These are phyloP conservation scores for Citrus australasica DNA, from an alignment of 345 rosid genomes.

Conservation along the genomic window DNA sequence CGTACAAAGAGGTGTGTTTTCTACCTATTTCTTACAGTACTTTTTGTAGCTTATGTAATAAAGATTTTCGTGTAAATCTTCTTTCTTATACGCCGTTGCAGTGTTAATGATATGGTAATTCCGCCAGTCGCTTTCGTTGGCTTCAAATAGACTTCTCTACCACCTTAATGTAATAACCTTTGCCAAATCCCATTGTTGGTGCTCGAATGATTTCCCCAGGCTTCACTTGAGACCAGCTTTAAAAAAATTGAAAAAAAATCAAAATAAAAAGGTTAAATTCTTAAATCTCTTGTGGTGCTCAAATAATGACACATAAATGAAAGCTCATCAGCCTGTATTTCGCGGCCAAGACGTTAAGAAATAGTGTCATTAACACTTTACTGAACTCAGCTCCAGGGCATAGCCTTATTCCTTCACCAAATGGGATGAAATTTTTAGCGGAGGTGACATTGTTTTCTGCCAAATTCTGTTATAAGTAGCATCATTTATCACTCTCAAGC, in stretches of 20 bases:
- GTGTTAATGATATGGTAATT: neutral
- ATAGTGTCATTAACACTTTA: constrained; percentile 16
- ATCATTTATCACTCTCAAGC: neutral
- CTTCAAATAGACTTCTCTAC: neutral
- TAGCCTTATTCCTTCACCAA: constrained; percentile 25
- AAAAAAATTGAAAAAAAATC: neutral
- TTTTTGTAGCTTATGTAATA: neutral
- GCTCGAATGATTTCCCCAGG: constrained; percentile 17
- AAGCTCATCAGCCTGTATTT: constrained; percentile 10
- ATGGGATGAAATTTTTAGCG: constrained; percentile 12
- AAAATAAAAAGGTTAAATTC: neutral
- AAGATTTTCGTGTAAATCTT: too few relatives aligned
- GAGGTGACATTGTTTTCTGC: constrained; percentile 7
- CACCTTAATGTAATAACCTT: constrained; percentile 14
- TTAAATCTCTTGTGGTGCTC: neutral
- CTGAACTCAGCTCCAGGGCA: constrained; percentile 29
- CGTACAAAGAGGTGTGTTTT: neutral
- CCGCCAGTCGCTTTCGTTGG: neutral
- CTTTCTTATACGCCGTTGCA: neutral
- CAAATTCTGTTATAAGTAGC: neutral
- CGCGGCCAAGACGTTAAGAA: constrained; percentile 19
- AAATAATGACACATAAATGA: neutral
- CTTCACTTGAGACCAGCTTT: constrained; percentile 12
- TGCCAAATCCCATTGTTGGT: constrained; percentile 17
- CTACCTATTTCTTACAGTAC: too few relatives aligned